phyloP scores from a whole-genome alignment of 1,284 basidiomycete species.

The Naganishia cerealis region DNA sequence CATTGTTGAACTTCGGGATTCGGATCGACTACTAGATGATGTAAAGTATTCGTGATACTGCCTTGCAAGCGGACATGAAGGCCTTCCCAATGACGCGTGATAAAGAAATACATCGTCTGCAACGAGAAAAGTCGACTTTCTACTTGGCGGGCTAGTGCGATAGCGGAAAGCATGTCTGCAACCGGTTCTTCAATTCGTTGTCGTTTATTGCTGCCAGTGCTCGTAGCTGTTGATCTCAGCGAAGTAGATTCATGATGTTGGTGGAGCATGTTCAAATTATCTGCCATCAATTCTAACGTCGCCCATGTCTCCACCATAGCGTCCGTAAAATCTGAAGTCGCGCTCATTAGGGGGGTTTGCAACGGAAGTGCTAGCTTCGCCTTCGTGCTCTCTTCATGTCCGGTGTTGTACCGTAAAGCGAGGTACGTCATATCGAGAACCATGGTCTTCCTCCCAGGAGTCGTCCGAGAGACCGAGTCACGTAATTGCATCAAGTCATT shows the following conservation, averaged over 20 bases:
- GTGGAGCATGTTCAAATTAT: conserved; percentile 58
- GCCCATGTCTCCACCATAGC: conserved; percentile 76
- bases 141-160: conserved; percentile 52
- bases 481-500: conserved; percentile 5
- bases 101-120: conserved; percentile 79
- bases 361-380: not conserved
- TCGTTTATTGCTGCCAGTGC: conserved; percentile 62
- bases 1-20: conserved; percentile 72
- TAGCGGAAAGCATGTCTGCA: conserved; percentile 60
- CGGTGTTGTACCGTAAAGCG: not conserved
- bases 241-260: conserved; percentile 64
- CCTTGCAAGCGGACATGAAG: conserved; percentile 63
- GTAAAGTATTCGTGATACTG: conserved; percentile 61
- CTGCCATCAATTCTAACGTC: conserved; percentile 76
- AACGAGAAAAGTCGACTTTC: conserved; percentile 59
- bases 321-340: conserved; percentile 68
- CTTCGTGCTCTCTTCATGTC: not conserved
- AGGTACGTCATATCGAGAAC: conserved; percentile 16
- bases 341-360: conserved; percentile 16
- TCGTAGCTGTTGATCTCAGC: conserved; percentile 53
- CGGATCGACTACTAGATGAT: conserved; percentile 65
- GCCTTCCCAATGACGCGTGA: conserved; percentile 69
- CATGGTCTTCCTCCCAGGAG: conserved; percentile 3
- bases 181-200: conserved; percentile 58
- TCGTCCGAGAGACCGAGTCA: conserved; percentile 12